Evolutionary conservation across 1,139 yeast genomes (phyloP).

Genomic region (Magnusiomyces ingens): DNA sequence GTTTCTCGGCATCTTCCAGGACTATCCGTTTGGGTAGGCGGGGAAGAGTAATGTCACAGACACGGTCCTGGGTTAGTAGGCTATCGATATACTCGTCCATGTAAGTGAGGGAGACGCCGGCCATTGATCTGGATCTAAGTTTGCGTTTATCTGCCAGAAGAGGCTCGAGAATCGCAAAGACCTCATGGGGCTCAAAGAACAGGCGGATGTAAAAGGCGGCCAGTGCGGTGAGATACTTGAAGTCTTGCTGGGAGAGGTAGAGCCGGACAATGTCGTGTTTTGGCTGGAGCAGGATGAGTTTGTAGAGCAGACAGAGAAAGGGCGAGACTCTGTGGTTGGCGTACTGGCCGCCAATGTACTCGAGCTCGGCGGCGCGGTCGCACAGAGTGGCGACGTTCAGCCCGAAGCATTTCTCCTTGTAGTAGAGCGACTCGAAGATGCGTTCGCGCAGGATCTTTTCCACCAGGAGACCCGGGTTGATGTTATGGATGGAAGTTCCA

Average conservation of each 20-base stretch:
- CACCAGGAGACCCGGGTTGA: conserved; percentile 49
- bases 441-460: conserved; percentile 67
- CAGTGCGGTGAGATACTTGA: conserved; percentile 61
- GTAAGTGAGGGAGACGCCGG: conserved; percentile 35
- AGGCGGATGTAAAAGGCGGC: conserved; percentile 54
- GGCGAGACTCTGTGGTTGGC: conserved; percentile 50
- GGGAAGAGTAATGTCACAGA: conserved; percentile 57
- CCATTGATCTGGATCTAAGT: conserved; percentile 33
- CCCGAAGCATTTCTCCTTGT: conserved; percentile 56
- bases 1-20: conserved; percentile 36
- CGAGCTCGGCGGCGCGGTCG: conserved; percentile 39
- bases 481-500: conserved; percentile 34
- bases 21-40: conserved; percentile 41
- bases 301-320: conserved; percentile 56
- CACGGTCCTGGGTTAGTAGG: conserved; percentile 44
- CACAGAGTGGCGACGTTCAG: conserved; percentile 49
- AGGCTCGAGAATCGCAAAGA: conserved; percentile 48
- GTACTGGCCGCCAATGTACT: conserved; percentile 45
- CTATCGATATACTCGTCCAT: conserved; percentile 60
- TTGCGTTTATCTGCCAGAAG: conserved; percentile 51
- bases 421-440: conserved; percentile 60
- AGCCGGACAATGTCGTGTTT: conserved; percentile 45
- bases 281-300: conserved; percentile 61
- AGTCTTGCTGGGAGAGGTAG: conserved; percentile 49
- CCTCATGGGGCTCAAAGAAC: conserved; percentile 39